Evolutionary conservation across 2,329 filamentous ascomycete species (phyloP), one percentile per base, ranked within the genome.

Genomic region (Fusarium goolgardi): DNA sequence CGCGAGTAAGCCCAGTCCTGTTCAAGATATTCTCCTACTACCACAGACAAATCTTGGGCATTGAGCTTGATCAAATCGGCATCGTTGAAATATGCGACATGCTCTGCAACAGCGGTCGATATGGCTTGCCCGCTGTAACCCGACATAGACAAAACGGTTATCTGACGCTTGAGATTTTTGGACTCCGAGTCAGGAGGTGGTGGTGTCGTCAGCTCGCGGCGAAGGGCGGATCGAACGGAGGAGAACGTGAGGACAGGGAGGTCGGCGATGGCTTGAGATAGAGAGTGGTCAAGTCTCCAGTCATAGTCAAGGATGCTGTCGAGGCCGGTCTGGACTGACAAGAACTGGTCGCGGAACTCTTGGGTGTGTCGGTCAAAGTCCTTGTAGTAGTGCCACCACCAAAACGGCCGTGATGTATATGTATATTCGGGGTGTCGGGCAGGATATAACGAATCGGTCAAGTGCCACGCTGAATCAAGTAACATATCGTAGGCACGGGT

Each of bases 21-120:
- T 6, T 90, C 90, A 12, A 94, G 78, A 71, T 94, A 93, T 43
- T 87, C 84, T 4, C 90, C 90, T 1, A 90, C 84, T 27, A 96
- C 81, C 50, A 90, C 84, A 5, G 90, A 90, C 54, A 96, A 79
- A 72, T 91, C 90, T 65, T 89, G 86, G 2, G 92, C 88, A 73
- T 90, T 86, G 13, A 96, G 75, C 21, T 86, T 84, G 32, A 96
- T 79, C 5, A 95, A 74, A 68, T 95, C 88, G 5, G 91, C 90
- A 9, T 80, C 81, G 8, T 91, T 80, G 34, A 88, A 83, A 15
- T 81, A 80, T 1, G 91, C 91, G 43, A 91, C 80, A 51, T 87
- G 84, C 61, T 87, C 83, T 3, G 94, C 85, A n/a, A 92, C 80
- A 18, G 78, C 74, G 53, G 78, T 71, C n/a, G 78, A 73, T 57